Evolutionary conservation across 805 yeast species (phyloP).

Genomic region (Barnettozyma pratensis): DNA sequence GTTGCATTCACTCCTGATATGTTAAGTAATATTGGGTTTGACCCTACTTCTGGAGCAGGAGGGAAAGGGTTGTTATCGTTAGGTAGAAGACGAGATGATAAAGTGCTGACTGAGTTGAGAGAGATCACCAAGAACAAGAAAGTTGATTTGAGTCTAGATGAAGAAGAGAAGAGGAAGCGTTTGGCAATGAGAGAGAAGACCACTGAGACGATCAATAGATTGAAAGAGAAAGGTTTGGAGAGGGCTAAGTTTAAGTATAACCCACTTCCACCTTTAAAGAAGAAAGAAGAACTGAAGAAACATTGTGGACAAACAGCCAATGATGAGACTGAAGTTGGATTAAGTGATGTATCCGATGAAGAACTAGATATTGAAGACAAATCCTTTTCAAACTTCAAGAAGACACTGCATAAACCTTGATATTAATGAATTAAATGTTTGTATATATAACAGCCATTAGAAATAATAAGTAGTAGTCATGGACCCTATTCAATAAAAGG

Average conservation of each 20-base stretch:
- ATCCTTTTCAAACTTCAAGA: conserved; percentile 9
- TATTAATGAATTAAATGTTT: too few relatives aligned
- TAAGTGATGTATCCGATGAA: conserved; percentile 6
- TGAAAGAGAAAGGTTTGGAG: conserved; percentile 8
- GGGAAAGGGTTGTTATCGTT: conserved; percentile 13
- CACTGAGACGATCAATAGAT: conserved; percentile 25
- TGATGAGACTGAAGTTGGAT: background rate
- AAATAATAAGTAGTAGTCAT: too few relatives aligned
- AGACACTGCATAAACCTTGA: background rate
- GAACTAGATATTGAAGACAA: conserved; percentile 6
- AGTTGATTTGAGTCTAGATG: conserved; percentile 30
- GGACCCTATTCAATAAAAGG: background rate
- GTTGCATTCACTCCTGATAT: conserved; percentile 37
- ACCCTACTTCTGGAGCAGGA: conserved; percentile 36
- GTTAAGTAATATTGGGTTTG: conserved; percentile 43
- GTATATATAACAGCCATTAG: too few relatives aligned
- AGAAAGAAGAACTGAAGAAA: background rate
- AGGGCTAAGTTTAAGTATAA: background rate
- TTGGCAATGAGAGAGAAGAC: conserved; percentile 25
- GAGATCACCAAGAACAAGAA: conserved; percentile 27
- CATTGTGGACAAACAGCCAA: background rate
- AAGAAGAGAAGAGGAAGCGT: conserved; percentile 25
- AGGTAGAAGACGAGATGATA: conserved; percentile 16
- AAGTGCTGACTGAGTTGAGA: conserved; percentile 26
- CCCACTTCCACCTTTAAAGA: background rate